phyloP scores from a whole-genome alignment of 106 monocot species.

The Acanthochlamys bracteata region DNA sequence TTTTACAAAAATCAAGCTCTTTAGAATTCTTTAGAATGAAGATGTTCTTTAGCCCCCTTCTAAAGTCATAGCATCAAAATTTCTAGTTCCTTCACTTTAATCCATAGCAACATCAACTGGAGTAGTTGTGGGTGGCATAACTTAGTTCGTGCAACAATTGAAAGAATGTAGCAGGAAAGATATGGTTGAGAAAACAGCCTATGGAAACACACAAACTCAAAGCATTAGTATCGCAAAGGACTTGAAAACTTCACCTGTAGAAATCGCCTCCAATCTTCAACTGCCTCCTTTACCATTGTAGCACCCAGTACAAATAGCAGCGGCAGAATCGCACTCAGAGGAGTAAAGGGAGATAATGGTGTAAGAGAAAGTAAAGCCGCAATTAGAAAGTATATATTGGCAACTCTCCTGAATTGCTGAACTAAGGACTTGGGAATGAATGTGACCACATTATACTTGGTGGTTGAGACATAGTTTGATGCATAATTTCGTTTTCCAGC shows the following conservation, averaged over 20 bases:
- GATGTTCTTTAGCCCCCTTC: too few species aligned
- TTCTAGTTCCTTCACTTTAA: too few species aligned
- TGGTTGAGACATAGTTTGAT: slow-evolving; percentile 17
- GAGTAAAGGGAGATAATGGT: slow-evolving; percentile 9
- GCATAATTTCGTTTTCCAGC: slow-evolving; percentile 1
- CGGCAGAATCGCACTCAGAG: slow-evolving; percentile 1
- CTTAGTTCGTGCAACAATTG: too few species aligned
- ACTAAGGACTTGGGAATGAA: slow-evolving; percentile 13
- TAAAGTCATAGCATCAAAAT: too few species aligned
- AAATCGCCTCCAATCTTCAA: slow-evolving; percentile 24
- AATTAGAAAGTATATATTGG: slow-evolving; percentile 29
- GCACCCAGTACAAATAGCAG: slow-evolving; percentile 20
- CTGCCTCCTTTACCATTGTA: slow-evolving; percentile 24
- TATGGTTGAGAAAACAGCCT: too few species aligned
- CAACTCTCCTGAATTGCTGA: slow-evolving; percentile 25
- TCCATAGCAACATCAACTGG: too few species aligned
- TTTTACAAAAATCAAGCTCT: too few species aligned
- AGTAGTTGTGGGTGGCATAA: too few species aligned
- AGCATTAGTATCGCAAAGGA: too few species aligned
- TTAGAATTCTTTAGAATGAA: too few species aligned
- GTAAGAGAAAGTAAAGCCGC: slow-evolving; percentile 12
- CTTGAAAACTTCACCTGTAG: slow-evolving; percentile 12
- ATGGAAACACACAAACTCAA: too few species aligned
- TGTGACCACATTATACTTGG: slow-evolving; percentile 19
- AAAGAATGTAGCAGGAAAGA: too few species aligned